Evolutionary conservation across 495 filamentous ascomycete genomes (phyloP).

Genomic region (Penicillium turbatum): DNA sequence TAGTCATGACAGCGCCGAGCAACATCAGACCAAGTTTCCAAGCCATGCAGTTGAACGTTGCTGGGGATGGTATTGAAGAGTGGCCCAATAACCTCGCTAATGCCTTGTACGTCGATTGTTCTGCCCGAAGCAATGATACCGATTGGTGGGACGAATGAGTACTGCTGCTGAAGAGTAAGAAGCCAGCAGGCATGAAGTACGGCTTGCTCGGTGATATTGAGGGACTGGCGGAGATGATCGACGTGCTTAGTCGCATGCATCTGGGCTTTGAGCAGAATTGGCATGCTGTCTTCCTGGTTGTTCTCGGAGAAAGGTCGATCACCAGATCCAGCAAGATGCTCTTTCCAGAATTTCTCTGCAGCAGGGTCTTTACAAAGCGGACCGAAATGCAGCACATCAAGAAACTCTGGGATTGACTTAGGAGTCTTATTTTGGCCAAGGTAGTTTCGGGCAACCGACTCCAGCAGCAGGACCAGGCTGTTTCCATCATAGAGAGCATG

Average conservation of each 20-base stretch:
- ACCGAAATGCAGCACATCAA: conserved; percentile 44
- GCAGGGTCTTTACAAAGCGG: conserved; percentile 34
- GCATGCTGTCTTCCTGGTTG: conserved; percentile 1
- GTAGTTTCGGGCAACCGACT: conserved; percentile 46
- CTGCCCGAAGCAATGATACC: conserved; percentile 46
- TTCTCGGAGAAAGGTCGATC: conserved; percentile 24
- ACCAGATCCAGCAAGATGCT: conserved; percentile 45
- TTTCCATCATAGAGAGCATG: conserved; percentile 88
- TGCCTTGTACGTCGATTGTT: conserved; percentile 46
- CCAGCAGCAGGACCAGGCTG: conserved; percentile 64
- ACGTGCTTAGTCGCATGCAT: conserved; percentile 14
- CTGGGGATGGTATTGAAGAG: conserved; percentile 87
- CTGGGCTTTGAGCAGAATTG: conserved; percentile 16
- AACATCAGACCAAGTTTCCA: conserved; percentile 33
- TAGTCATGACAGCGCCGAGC: conserved; percentile 35
- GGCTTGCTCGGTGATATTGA: conserved; percentile 42
- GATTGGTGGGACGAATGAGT: conserved; percentile 24
- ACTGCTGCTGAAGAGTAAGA: conserved; percentile 35
- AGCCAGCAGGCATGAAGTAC: conserved; percentile 39
- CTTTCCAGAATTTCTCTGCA: conserved; percentile 64
- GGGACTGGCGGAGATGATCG: conserved; percentile 21
- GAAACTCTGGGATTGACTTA: conserved; percentile 24
- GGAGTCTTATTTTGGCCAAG: background rate
- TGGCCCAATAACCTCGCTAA: conserved; percentile 72
- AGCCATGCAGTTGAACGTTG: conserved; percentile 45